Percentiles rank a stretch among this genome's conserved stretches.
phyloP scores from a whole-genome alignment of 495 filamentous ascomycete species.

The Mytilinidion resinicola region DNA sequence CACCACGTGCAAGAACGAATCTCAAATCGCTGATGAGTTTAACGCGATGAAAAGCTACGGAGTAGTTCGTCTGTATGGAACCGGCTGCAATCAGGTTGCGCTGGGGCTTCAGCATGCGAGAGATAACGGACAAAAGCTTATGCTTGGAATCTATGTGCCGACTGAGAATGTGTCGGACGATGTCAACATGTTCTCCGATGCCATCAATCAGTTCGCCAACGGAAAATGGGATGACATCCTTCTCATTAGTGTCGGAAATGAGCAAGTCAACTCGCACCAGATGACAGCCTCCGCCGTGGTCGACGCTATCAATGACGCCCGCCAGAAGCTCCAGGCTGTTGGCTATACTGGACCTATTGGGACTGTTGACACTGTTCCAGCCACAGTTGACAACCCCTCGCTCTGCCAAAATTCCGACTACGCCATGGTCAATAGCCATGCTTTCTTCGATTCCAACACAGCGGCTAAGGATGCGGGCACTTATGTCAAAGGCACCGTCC shows the following conservation, averaged over 20 bases:
- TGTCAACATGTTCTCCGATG: constrained; percentile 39
- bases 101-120: constrained; percentile 55
- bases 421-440: constrained; percentile 73
- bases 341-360: constrained; percentile 72
- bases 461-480: constrained; percentile 52
- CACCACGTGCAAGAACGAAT: constrained; percentile 59
- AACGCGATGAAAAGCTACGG: constrained; percentile 45
- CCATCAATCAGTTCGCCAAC: constrained; percentile 42
- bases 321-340: constrained; percentile 48
- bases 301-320: constrained; percentile 49
- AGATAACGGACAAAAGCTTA: constrained; percentile 55
- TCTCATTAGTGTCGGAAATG: constrained; percentile 74
- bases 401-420: constrained; percentile 71
- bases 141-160: constrained; percentile 59
- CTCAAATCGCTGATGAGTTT: constrained; percentile 59
- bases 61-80: constrained; percentile 71
- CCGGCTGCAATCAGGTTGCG: constrained; percentile 66
- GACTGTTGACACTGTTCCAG: constrained; percentile 70
- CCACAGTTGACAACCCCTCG: constrained; percentile 56
- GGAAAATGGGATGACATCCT: constrained; percentile 59
- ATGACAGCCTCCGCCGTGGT: constrained; percentile 47
- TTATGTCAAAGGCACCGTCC: constrained; percentile 52
- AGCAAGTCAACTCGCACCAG: constrained; percentile 59
- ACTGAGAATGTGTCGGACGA: constrained; percentile 51
- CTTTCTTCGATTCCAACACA: constrained; percentile 69